A percentile compares a stretch with the other conserved stretches of the same genome.
phyloP scores from a whole-genome alignment of 768 basidiomycete species.

The Tylopilus intermedius region DNA sequence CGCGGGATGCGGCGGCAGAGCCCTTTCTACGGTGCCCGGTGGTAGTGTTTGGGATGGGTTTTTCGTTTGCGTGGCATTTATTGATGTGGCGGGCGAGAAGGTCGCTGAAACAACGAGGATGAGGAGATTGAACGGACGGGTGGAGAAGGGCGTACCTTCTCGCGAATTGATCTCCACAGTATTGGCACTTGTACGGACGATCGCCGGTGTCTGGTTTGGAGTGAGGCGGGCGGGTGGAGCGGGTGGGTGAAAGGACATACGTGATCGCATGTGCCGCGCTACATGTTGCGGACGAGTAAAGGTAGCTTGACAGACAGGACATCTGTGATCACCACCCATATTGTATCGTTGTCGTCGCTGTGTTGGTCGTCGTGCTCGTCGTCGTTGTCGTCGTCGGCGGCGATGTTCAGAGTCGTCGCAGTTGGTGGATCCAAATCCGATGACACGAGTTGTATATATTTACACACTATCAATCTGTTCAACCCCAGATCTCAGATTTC shows the following conservation, averaged over 20 bases:
- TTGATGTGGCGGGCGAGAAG: slow-evolving; percentile 82
- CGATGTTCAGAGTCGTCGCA: slow-evolving; percentile 19
- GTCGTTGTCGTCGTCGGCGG: slow-evolving; percentile 1
- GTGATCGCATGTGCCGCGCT: slow-evolving; percentile 84
- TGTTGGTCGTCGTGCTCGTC: neutral
- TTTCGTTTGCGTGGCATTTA: slow-evolving; percentile 82
- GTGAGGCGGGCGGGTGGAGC: slow-evolving; percentile 18
- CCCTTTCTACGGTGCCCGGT: slow-evolving; percentile 56
- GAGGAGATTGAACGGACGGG: slow-evolving; percentile 7
- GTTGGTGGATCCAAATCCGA: slow-evolving; percentile 27
- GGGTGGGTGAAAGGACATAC: slow-evolving; percentile 44
- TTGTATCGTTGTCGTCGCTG: slow-evolving; percentile 7
- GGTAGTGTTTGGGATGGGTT: slow-evolving; percentile 35
- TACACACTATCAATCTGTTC: slow-evolving; percentile 25
- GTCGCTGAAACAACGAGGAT: slow-evolving; percentile 46
- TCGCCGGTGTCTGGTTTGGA: slow-evolving; percentile 70
- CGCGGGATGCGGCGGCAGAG: slow-evolving; percentile 59
- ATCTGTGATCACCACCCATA: slow-evolving; percentile 83
- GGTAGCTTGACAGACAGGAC: slow-evolving; percentile 81
- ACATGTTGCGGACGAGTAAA: slow-evolving; percentile 90
- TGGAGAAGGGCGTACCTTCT: slow-evolving; percentile 49
- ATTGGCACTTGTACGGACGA: slow-evolving; percentile 83
- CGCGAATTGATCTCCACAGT: slow-evolving; percentile 88
- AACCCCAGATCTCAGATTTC: slow-evolving; percentile 35
- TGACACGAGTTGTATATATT: slow-evolving; percentile 38